Evolutionary conservation across 352 stramenopile species (phyloP).

Genomic region (Phytophthora pisi): DNA sequence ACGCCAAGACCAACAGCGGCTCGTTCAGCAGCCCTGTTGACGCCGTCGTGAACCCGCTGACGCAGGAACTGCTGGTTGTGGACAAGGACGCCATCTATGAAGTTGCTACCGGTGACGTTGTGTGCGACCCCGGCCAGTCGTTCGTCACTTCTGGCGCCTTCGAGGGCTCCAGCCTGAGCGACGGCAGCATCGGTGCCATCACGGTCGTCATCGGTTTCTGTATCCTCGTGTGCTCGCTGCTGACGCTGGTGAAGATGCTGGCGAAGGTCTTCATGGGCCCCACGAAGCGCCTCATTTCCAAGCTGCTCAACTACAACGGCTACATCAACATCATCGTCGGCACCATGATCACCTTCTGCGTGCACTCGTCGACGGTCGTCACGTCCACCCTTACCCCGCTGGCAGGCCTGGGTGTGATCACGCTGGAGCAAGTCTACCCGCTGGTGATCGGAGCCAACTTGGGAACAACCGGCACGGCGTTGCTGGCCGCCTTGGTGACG

Average conservation of each 20-base stretch:
- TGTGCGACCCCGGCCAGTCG: slow-evolving; percentile 31
- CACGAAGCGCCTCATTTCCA: slow-evolving; percentile 86
- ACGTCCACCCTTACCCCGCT: slow-evolving; percentile 91
- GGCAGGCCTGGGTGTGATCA: slow-evolving; percentile 87
- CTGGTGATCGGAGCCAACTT: slow-evolving; percentile 93
- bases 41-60: slow-evolving; percentile 46
- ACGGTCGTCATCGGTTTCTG: slow-evolving; percentile 51
- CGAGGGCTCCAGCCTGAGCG: slow-evolving; percentile 33
- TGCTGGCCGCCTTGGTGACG: slow-evolving; percentile 88
- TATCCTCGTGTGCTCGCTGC: slow-evolving; percentile 52
- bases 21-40: slow-evolving; percentile 55
- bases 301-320: slow-evolving; percentile 90
- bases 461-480: slow-evolving; percentile 89
- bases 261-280: slow-evolving; percentile 77
- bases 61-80: slow-evolving; percentile 40
- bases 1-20: slow-evolving; percentile 36
- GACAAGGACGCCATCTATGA: slow-evolving; percentile 45
- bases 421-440: slow-evolving; percentile 89
- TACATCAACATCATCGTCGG: slow-evolving; percentile 91
- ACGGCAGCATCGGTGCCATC: slow-evolving; percentile 55
- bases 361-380: slow-evolving; percentile 92
- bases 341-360: slow-evolving; percentile 80
- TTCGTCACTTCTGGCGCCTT: slow-evolving; percentile 55
- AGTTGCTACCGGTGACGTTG: slow-evolving; percentile 35
- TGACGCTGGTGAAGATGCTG: slow-evolving; percentile 59